A percentile compares a stretch with the other conserved stretches of the same genome.
These are phyloP conservation scores for Phytophthora lateralis DNA, from an alignment of 352 stramenopile species.

Conservation along the genomic window DNA sequence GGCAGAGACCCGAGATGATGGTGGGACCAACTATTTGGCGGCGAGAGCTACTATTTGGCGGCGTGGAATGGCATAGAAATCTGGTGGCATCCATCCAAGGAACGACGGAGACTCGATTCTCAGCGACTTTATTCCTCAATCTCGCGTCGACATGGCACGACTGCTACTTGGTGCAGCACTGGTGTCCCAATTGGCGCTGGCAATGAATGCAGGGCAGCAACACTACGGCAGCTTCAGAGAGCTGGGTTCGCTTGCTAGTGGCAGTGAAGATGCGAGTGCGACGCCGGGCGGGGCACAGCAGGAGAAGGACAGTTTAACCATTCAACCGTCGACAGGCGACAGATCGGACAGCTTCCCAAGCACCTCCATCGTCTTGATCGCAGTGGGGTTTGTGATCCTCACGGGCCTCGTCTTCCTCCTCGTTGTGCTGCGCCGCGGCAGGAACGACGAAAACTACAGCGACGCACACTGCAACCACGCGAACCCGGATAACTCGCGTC, in stretches of 20 bases:
- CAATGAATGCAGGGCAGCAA: conserved; percentile 2
- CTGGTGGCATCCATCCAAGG: conserved; percentile 12
- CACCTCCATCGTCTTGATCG: conserved; percentile 27
- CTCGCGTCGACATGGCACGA: conserved; percentile 15
- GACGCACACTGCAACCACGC: neutral
- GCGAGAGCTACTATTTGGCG: neutral
- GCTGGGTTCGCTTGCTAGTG: conserved; percentile 2
- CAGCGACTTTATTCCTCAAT: conserved; percentile 22
- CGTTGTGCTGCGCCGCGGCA: conserved; percentile 16
- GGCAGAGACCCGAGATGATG: conserved; percentile 1
- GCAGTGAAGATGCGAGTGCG: conserved; percentile 1
- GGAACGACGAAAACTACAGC: conserved; percentile 9
- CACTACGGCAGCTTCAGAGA: conserved; percentile 1
- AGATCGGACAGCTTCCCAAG: conserved; percentile 13
- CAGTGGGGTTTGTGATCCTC: conserved; percentile 18
- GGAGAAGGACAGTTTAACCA: conserved; percentile 15
- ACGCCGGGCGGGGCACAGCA: conserved; percentile 16
- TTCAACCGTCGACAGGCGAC: conserved; percentile 2
- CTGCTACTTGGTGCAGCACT: conserved; percentile 8
- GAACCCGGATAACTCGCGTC: conserved; percentile 20
- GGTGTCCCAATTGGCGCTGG: conserved; percentile 1
- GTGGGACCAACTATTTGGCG: neutral
- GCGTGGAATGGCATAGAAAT: conserved; percentile 26
- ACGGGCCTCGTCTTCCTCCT: conserved; percentile 25
- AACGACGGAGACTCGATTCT: neutral